Conservation (phyloP, 2,329 filamentous ascomycete species). For the Hysterium pulicare region DNA sequence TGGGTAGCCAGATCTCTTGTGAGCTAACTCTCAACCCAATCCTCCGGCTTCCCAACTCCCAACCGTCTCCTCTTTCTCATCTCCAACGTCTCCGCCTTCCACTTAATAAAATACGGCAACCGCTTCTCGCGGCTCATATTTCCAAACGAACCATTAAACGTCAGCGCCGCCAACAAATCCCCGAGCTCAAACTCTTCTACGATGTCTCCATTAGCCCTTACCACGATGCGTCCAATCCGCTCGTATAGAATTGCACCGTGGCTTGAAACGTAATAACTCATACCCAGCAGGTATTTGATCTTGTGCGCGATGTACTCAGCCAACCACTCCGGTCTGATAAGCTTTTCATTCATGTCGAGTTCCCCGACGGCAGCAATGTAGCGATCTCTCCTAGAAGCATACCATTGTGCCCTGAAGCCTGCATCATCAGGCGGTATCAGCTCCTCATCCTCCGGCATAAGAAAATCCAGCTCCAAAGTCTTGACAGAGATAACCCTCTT, state of each 20-base stretch:
- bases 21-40: too few species aligned
- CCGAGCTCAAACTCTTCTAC: conserved; percentile 8
- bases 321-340: conserved; percentile 4
- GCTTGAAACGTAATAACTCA: conserved; percentile 1
- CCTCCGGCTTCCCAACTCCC: neutral
- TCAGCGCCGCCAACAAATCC: neutral
- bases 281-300: conserved; percentile 5
- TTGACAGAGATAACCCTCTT: conserved; percentile 9
- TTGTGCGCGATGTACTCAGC: conserved; percentile 3
- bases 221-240: conserved; percentile 9
- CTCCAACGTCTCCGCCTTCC: neutral
- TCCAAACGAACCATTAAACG: neutral
- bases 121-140: neutral
- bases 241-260: conserved; percentile 12
- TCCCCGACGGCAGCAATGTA: conserved; percentile 3
- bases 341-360: neutral
- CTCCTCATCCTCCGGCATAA: conserved; percentile 7
- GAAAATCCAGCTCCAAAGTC: conserved; percentile 12
- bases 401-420: neutral
- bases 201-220: conserved; percentile 7
- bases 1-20: too few species aligned
- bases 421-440: neutral
- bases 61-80: neutral
- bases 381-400: neutral
- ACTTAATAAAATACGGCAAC: neutral